A percentile compares a stretch with the other conserved stretches of the same genome.
Conservation (phyloP, 306 rosid genomes). For the Hippophae rhamnoides region DNA sequence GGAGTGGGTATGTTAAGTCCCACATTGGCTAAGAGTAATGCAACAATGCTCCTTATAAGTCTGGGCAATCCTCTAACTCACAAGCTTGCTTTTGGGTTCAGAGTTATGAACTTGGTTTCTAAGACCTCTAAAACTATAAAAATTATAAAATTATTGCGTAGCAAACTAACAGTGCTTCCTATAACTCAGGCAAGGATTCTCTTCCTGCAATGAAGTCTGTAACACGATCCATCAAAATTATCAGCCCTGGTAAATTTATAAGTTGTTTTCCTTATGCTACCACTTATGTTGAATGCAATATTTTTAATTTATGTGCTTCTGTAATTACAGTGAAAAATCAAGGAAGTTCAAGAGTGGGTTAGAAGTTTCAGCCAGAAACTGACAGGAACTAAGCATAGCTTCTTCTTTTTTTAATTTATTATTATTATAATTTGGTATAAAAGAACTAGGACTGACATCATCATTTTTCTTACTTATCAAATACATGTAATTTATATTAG, state of each 20-base stretch:
- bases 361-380: constrained; percentile 20
- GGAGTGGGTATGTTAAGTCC: no score
- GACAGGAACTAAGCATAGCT: constrained; percentile 16
- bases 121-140: not conserved
- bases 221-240: constrained; percentile 45
- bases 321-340: constrained; percentile 34
- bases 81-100: no score
- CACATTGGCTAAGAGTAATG: no score
- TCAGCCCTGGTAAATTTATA: constrained; percentile 56
- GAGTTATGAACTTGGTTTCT: no score
- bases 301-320: constrained; percentile 8
- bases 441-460: no score
- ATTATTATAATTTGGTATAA: no score
- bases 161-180: constrained; percentile 5
- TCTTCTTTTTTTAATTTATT: not conserved
- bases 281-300: not conserved
- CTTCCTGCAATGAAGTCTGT: constrained; percentile 42
- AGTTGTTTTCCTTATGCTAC: not conserved
- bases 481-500: no score
- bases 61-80: no score
- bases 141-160: not conserved
- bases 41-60: no score
- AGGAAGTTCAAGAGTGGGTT: constrained; percentile 17
- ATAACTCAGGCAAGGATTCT: constrained; percentile 43
- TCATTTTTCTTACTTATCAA: no score